Conservation (phyloP, 306 rosid genomes). For the Lathyrus oleraceus region DNA sequence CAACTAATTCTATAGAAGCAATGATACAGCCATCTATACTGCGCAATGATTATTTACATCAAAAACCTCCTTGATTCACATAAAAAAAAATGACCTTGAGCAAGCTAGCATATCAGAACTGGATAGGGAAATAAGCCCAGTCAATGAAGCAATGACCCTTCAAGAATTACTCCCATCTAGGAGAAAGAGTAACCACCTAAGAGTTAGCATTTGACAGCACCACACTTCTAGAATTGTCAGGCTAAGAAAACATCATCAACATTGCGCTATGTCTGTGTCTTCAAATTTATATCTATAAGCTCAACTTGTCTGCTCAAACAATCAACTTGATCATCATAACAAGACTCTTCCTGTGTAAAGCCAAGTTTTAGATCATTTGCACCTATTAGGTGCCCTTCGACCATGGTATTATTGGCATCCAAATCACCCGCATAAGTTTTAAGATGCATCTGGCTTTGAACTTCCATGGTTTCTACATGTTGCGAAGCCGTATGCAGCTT, state of each 20-base stretch:
- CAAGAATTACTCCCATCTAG: constrained; percentile 26
- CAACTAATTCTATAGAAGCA: constrained; percentile 18
- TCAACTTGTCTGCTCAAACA: constrained; percentile 52
- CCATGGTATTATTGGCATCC: constrained; percentile 28
- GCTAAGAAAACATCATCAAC: constrained; percentile 35
- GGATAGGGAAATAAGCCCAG: not conserved
- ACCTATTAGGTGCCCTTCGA: constrained; percentile 24
- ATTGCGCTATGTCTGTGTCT: constrained; percentile 32
- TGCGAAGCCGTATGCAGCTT: constrained; percentile 49
- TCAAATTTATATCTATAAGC: constrained; percentile 43
- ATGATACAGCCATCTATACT: constrained; percentile 30
- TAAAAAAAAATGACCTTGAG: not conserved
- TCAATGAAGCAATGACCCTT: constrained; percentile 30
- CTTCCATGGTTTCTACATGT: constrained; percentile 37
- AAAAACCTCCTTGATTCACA: not conserved
- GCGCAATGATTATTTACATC: constrained; percentile 31
- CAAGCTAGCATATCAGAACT: constrained; percentile 15
- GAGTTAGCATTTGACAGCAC: constrained; percentile 27
- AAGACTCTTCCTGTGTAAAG: constrained; percentile 27
- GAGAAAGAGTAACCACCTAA: constrained; percentile 29
- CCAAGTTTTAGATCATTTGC: constrained; percentile 24
- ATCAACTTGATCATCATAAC: constrained; percentile 47
- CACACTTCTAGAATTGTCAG: constrained; percentile 33
- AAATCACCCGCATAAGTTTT: constrained; percentile 35
- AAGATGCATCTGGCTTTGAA: constrained; percentile 7